Percentiles rank a stretch among this genome's conserved stretches.
phyloP scores from a whole-genome alignment of 2,329 filamentous ascomycete genomes.

The Penicillium olsonii region DNA sequence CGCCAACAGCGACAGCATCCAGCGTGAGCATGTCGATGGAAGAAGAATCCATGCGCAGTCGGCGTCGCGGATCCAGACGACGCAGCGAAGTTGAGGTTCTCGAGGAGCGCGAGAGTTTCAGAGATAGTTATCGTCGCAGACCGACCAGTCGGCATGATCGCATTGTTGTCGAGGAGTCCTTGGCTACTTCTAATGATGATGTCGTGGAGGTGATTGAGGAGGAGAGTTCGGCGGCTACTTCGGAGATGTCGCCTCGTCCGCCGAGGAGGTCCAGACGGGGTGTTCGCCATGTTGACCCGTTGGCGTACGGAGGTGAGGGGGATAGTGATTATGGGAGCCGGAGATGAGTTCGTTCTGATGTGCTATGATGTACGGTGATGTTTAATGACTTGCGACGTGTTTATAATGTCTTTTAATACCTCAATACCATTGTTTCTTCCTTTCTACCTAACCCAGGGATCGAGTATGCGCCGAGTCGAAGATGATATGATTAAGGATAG shows the following conservation, averaged over 20 bases:
- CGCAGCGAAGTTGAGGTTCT: conserved; percentile 35
- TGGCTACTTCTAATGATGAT: conserved; percentile 40
- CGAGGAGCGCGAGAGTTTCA: conserved; percentile 30
- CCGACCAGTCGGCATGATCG: conserved; percentile 20
- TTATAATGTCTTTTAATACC: neutral
- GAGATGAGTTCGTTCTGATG: conserved; percentile 3
- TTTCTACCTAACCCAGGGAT: too few relatives aligned
- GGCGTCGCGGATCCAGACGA: conserved; percentile 17
- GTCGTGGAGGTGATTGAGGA: conserved; percentile 63
- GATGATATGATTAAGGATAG: neutral
- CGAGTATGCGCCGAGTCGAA: too few relatives aligned
- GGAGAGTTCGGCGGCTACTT: conserved; percentile 38
- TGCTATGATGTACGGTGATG: conserved; percentile 9
- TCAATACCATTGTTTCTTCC: too few relatives aligned
- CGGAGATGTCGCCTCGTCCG: conserved; percentile 32
- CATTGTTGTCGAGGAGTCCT: conserved; percentile 37
- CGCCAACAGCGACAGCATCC: conserved; percentile 5
- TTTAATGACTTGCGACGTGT: neutral
- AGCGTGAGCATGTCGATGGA: conserved; percentile 23
- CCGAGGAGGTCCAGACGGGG: conserved; percentile 39
- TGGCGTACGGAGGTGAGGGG: conserved; percentile 41
- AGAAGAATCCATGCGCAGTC: conserved; percentile 28
- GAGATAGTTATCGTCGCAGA: conserved; percentile 22
- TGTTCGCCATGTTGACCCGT: conserved; percentile 51
- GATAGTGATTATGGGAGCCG: conserved; percentile 27